Base-by-base conservation (phyloP, 768 basidiomycete species). In the Pleurotus cornucopiae region DNA sequence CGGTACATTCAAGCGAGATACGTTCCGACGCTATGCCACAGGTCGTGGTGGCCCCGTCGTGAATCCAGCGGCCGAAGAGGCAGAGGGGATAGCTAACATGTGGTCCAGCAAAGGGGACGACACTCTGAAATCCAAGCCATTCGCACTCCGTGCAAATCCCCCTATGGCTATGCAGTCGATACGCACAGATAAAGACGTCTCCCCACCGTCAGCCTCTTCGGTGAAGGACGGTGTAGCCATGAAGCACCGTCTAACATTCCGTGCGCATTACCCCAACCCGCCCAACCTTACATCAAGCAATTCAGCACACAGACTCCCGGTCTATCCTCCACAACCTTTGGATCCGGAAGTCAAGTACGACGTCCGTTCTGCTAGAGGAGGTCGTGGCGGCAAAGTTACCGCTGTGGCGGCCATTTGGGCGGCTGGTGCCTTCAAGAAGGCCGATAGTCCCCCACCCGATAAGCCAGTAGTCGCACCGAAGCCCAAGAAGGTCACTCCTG, bases 371-470 rank as follows among this genome's bases (percentile, higher is more conserved):
- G 89, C 88, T 3, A 78, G 89, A 18, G 89, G 91, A 3, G 90
- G 91, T 2, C 73, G 79, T 43, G 90, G 91, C 2, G 91, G 89
- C 11, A 78, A 80, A 53, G 90, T 91, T 13, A 76, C 88, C 2
- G 75, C 88, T 3, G 87, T 90, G 1, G 83, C 87, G 0, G 80
- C 88, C 2, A 71, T 92, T 20, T 92, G 89, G 89, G 82, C 86
- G 2, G 71, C 82, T 37, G 81, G 76, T n/a, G 75, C 74, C 5
- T 61, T 68, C 12, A 53, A 23, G 13, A 53, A 53, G 18, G 38
- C 23, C 5, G 58, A 58, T 3, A 59, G 58, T 18, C n/a, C 46
- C 21, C 53, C 55, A 52, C 13, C 57, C 7, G 58, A 46, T 41
- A 57, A 38, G 4, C 30, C 58, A 14, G n/a, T 5, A 34, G 40